A percentile compares a stretch with the other conserved stretches of the same genome.
Conservation (phyloP, 106 monocot species). For the Chionographis japonica region DNA sequence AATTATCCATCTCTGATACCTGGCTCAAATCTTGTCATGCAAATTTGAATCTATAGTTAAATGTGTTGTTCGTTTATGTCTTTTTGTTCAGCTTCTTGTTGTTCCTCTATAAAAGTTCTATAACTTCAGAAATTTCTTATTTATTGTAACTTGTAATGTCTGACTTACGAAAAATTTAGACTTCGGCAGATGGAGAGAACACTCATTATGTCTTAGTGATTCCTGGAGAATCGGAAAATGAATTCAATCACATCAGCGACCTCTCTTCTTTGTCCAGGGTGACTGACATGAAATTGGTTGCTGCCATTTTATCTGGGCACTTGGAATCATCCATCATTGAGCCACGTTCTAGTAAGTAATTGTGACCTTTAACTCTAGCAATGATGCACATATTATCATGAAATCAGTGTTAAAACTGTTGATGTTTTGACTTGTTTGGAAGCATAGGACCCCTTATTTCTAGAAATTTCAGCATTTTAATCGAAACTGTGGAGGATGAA, state of each 20-base stretch:
- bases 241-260: slow-evolving; percentile 30
- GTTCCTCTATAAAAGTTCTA: neutral
- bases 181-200: slow-evolving; percentile 40
- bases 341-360: slow-evolving; percentile 52
- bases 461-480: too few relatives aligned
- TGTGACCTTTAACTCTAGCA: neutral
- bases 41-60: too few relatives aligned
- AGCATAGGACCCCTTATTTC: too few relatives aligned
- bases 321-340: slow-evolving; percentile 54
- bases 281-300: slow-evolving; percentile 54
- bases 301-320: slow-evolving; percentile 67
- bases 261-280: slow-evolving; percentile 52
- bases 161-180: slow-evolving; percentile 26
- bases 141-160: neutral
- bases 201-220: slow-evolving; percentile 48
- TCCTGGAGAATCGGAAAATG: slow-evolving; percentile 36
- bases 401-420: neutral
- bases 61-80: too few relatives aligned
- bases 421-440: neutral
- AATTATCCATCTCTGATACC: too few relatives aligned
- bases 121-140: neutral
- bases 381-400: too few relatives aligned
- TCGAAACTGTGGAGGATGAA: too few relatives aligned
- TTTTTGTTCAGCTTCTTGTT: neutral
- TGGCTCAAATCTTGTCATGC: too few relatives aligned